A percentile compares a stretch with the other conserved stretches of the same genome.
phyloP scores from a whole-genome alignment of 495 filamentous ascomycete genomes.

The Xylaria acuta region DNA sequence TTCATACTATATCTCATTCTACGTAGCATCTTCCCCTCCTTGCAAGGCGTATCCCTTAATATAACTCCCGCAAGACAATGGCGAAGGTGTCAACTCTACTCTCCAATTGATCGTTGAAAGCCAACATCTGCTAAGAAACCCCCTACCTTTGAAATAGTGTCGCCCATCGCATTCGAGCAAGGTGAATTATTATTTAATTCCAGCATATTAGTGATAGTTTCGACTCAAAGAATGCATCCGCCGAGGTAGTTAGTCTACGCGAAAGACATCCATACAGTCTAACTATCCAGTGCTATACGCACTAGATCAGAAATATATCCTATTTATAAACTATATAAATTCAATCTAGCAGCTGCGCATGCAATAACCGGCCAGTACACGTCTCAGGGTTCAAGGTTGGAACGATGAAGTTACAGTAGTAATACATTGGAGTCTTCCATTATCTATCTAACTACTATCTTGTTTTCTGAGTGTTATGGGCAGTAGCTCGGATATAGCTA shows the following conservation, averaged over 20 bases:
- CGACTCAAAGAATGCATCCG: background rate
- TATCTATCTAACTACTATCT: constrained; percentile 12
- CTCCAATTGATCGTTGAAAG: background rate
- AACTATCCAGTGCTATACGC: background rate
- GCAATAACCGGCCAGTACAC: background rate
- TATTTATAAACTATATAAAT: background rate
- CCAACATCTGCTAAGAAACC: background rate
- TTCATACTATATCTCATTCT: background rate
- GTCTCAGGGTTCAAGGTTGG: background rate
- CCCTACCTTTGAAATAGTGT: background rate
- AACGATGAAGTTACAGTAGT: background rate
- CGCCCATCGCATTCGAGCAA: background rate
- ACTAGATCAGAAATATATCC: background rate
- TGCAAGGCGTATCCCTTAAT: background rate
- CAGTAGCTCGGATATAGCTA: background rate
- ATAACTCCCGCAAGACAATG: background rate
- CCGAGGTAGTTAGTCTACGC: background rate
- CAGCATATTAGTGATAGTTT: background rate
- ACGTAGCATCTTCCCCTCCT: background rate
- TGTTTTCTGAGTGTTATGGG: background rate
- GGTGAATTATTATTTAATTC: background rate
- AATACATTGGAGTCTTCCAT: constrained; percentile 19
- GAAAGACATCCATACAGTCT: background rate
- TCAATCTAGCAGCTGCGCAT: background rate
- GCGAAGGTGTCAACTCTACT: background rate